Base-by-base conservation (phyloP, 768 basidiomycete genomes). In the Floccularia luteovirens region DNA sequence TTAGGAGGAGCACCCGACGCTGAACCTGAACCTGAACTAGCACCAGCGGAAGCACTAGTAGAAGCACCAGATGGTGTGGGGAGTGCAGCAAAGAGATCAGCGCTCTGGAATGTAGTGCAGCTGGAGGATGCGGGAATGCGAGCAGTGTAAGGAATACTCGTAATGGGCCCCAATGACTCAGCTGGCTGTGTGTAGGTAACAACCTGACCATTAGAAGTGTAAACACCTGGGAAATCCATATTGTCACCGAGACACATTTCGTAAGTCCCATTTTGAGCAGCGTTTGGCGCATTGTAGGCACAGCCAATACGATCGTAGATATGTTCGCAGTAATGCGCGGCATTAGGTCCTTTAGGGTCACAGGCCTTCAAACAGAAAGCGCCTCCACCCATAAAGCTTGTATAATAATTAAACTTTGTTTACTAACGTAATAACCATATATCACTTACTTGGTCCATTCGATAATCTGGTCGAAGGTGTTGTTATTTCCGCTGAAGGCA, bases 281-380 rank as follows among this genome's bases (percentile, higher is more conserved):
- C 56, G 58, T 73, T 77, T 17, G 86, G 86, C 14, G 72, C 79
- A 55, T 87, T 89, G 64, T 75, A 87, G 8, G 47, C 49, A 47
- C 82, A 79, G 3, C 88, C 88, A 38, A 87, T 79, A 46, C 80
- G 81, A 51, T 87, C 84, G 38, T 63, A 80, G 44, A 75, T 69
- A 67, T 90, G 81, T 53, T 85, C 64, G 63, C 87, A 90, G 51
- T 58, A 72, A 19, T 64, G 55, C 2, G 66, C 63, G 1, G 71
- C 67, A 47, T 77, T 68, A 24, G 71, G 49, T 11, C 62, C 62
- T 2, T 57, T 45, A 4, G 77, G 75, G 49, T 83, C 74, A 62
- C 85, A 89, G 0, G 69, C 60, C 59, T 85, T 87, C 47, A 82
- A 48, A 57, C 82, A 87, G 64, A 82, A 80, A n/a, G 41, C 41